Percentiles rank a stretch among this genome's conserved stretches.
Evolutionary conservation across 768 basidiomycete species (phyloP).

Genomic region (Baorangia bicolor): DNA sequence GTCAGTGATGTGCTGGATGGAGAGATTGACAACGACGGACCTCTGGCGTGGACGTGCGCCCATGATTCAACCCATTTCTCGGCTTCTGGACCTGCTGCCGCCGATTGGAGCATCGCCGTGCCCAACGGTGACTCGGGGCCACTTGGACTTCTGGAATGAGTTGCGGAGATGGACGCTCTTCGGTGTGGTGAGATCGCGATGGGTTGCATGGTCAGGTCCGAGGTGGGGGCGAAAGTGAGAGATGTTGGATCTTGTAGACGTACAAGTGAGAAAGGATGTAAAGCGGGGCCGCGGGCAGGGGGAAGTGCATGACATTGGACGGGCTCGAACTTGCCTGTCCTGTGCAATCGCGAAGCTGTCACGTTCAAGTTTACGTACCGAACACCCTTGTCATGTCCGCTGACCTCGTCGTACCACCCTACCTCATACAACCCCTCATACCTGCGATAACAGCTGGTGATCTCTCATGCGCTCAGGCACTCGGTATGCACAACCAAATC

Average conservation of each 20-base stretch:
- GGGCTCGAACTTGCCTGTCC: no score
- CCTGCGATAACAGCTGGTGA: constrained; percentile 30
- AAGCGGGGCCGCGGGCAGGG: constrained; percentile 6
- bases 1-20: neutral
- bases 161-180: constrained; percentile 20
- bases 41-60: constrained; percentile 55
- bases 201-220: constrained; percentile 17
- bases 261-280: neutral
- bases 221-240: neutral
- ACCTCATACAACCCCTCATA: constrained; percentile 52
- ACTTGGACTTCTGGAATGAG: constrained; percentile 11
- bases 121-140: constrained; percentile 20
- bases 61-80: constrained; percentile 60
- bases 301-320: constrained; percentile 18
- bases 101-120: constrained; percentile 9
- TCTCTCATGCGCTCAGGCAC: constrained; percentile 51
- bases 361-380: constrained; percentile 21
- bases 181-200: constrained; percentile 14
- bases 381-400: constrained; percentile 16
- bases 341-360: neutral
- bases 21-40: constrained; percentile 34
- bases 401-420: constrained; percentile 57
- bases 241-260: no score
- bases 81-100: constrained; percentile 31
- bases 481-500: constrained; percentile 39